Evolutionary conservation across 2,329 filamentous ascomycete species (phyloP), one percentile per base, ranked within the genome.

Genomic region (Diaporthe destruens): DNA sequence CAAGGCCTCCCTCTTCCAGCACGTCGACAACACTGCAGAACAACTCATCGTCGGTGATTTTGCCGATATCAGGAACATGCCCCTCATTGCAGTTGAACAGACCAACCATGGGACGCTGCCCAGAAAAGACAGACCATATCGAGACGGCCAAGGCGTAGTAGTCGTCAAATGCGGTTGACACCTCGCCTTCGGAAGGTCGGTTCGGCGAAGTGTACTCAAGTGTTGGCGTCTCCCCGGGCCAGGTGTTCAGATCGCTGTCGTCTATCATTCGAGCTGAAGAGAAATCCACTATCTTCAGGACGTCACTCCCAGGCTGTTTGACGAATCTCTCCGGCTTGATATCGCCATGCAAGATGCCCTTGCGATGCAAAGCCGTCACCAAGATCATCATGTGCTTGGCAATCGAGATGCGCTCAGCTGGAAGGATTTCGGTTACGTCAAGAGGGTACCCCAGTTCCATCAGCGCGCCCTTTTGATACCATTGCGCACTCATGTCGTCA

Each of bases 401-500:
- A 34, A 71, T 67, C 6, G 69, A 56, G n/a, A 71, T 25, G 18
- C 69, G 49, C 18, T 71, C 69, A 18, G 57, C 69, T 54, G 51
- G 69, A 18, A 68, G 57, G 14, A 71, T 71, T 7, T 11, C 51
- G 11, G 69, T 42, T 23, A 71, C 51, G n/a, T 67, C 59, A 25
- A 71, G 12, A 34, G 59, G 59, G 42, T 49, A 36, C n/a, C 59
- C 59, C n/a, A 67, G 23, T 36, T 53, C 68, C 55, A 71, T 42
- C 51, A 71, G 29, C 14, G 53, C 69, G 11, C 69, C 69, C 36
- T 67, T 67, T 29, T 71, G 69, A 29, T 71, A 71, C 69, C 69
- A 71, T 23, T 55, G 69, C 16, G 69, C 65, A 16, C 69, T 71
- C 42, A 71, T 55, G 54, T 71, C 59, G n/a, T 71, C 69, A 12